Conservation (phyloP, 192 early-diverging fungal species). For the Physocladia obscura region DNA sequence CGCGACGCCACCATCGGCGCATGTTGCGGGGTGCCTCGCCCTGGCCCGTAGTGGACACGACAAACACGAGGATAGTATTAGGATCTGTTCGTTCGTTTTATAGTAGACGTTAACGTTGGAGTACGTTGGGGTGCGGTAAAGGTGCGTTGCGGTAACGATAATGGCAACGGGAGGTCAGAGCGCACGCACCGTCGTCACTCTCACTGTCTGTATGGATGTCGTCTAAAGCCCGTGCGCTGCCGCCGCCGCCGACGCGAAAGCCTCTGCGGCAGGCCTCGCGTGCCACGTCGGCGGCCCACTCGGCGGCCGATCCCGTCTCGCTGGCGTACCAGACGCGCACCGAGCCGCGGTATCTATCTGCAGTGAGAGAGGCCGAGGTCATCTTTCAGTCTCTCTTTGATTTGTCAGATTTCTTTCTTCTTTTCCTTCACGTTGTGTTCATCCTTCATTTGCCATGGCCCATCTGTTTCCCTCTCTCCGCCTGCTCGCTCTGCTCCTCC, state of each 20-base stretch:
- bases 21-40: slow-evolving; percentile 90
- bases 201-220: slow-evolving; percentile 73
- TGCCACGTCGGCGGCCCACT: slow-evolving; percentile 79
- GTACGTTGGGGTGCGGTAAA: neutral
- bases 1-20: slow-evolving; percentile 88
- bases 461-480: too few species aligned
- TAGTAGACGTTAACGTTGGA: too few species aligned
- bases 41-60: slow-evolving; percentile 92
- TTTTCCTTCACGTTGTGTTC: too few species aligned
- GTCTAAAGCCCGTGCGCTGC: slow-evolving; percentile 40
- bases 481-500: too few species aligned
- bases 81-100: too few species aligned
- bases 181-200: slow-evolving; percentile 59
- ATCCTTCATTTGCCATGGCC: too few species aligned
- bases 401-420: too few species aligned
- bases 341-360: too few species aligned
- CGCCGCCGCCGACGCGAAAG: slow-evolving; percentile 50
- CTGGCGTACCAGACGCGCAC: slow-evolving; percentile 78
- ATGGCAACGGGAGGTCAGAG: slow-evolving; percentile 18
- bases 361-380: too few species aligned
- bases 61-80: slow-evolving; percentile 69
- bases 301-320: slow-evolving; percentile 91
- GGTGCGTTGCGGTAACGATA: neutral
- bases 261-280: slow-evolving; percentile 77
- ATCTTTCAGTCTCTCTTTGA: too few species aligned